These are phyloP conservation scores for Anisogramma anomala DNA, from an alignment of 2,329 filamentous ascomycete genomes.

Conservation along the genomic window DNA sequence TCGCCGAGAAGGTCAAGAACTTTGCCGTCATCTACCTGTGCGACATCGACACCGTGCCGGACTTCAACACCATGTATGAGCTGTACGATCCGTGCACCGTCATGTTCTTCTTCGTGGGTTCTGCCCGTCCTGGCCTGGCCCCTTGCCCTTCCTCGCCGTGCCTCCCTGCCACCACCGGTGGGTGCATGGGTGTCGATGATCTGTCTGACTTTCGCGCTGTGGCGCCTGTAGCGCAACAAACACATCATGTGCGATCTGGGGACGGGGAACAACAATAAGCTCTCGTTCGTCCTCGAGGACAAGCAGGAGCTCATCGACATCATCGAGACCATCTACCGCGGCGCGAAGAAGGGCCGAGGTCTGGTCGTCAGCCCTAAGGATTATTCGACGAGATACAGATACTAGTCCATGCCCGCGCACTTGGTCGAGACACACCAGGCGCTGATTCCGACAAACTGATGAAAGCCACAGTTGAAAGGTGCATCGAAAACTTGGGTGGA, in stretches of 20 bases:
- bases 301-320: conserved; percentile 99
- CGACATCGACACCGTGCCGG: conserved; percentile 79
- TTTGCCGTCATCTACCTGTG: conserved; percentile 89
- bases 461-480: not conserved
- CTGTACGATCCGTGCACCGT: conserved; percentile 68
- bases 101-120: conserved; percentile 62
- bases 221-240: conserved; percentile 63
- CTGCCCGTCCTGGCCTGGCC: not conserved
- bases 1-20: conserved; percentile 88
- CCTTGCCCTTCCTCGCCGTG: not conserved
- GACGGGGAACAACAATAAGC: conserved; percentile 97
- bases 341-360: conserved; percentile 96
- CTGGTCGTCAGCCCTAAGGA: conserved; percentile 93
- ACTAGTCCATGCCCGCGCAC: conserved; percentile 29
- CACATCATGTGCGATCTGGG: conserved; percentile 98
- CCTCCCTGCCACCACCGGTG: not conserved
- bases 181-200: no score
- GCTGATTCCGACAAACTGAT: not conserved
- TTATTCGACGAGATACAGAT: conserved; percentile 56
- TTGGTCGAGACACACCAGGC: not conserved
- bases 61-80: conserved; percentile 93
- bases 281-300: conserved; percentile 93
- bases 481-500: no score
- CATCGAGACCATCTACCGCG: conserved; percentile 92
- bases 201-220: no score